phyloP scores from a whole-genome alignment of 768 basidiomycete genomes.

The Polyporus arcularius region DNA sequence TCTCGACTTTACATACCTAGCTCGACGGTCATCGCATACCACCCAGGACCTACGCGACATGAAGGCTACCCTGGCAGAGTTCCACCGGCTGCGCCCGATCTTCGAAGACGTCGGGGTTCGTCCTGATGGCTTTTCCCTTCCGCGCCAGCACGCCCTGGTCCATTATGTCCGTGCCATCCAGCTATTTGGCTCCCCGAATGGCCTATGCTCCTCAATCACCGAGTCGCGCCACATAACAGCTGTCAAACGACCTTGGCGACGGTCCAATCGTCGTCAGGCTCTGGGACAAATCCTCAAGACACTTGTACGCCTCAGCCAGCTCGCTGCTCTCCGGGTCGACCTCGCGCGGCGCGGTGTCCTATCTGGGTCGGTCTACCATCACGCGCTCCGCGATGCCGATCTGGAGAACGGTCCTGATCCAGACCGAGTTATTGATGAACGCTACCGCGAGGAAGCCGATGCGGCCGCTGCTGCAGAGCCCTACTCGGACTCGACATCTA shows the following conservation, averaged over 20 bases:
- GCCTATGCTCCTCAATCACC: constrained; percentile 29
- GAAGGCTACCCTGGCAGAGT: constrained; percentile 10
- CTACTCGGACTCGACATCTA: no score
- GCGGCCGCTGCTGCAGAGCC: no score
- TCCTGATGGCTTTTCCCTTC: constrained; percentile 15
- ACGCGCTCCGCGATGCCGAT: no score
- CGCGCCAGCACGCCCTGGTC: constrained; percentile 14
- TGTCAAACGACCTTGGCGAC: constrained; percentile 25
- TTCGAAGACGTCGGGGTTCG: constrained; percentile 4
- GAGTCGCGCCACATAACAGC: constrained; percentile 28
- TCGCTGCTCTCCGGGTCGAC: constrained; percentile 16
- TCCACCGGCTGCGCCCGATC: constrained; percentile 17
- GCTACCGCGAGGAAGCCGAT: no score
- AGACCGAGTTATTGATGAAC: no score
- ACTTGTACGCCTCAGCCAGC: constrained; percentile 22
- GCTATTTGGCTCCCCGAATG: constrained; percentile 25
- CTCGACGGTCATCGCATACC: not conserved
- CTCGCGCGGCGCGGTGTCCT: not conserved
- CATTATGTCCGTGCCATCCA: constrained; percentile 21
- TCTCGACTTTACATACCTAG: constrained; percentile 29
- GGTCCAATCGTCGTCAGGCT: constrained; percentile 16
- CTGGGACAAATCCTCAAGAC: constrained; percentile 24
- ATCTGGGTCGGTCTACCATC: no score
- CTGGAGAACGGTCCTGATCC: no score
- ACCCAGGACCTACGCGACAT: not conserved